Conservation (phyloP, 164 flowering plant species). For the Santalum album region DNA sequence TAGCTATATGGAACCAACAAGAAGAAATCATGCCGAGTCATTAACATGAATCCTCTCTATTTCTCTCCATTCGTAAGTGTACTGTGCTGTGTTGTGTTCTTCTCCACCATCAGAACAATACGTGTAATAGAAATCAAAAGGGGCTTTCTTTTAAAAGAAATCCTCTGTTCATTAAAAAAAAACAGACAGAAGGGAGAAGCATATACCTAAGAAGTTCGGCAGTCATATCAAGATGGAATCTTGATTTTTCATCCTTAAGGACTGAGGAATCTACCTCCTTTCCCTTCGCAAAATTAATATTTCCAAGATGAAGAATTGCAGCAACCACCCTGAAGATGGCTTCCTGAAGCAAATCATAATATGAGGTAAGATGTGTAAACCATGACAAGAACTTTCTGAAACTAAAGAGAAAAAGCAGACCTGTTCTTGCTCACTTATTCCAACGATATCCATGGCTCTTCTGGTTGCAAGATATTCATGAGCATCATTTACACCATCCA, state of each 20-base stretch:
- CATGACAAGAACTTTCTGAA: not conserved
- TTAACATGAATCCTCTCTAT: no score
- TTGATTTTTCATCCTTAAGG: constrained; percentile 85
- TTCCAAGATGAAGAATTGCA: constrained; percentile 93
- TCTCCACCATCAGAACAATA: no score
- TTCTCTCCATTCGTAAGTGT: no score
- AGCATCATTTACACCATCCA: constrained; percentile 83
- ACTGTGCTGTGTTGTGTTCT: no score
- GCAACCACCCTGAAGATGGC: constrained; percentile 98
- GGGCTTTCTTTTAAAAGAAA: no score
- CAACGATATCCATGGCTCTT: constrained; percentile 98
- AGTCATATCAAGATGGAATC: constrained; percentile 75
- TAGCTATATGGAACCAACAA: no score
- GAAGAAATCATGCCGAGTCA: no score
- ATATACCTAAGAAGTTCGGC: constrained; percentile 80
- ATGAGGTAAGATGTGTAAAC: not conserved
- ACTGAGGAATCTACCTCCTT: constrained; percentile 90
- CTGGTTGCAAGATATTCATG: constrained; percentile 89
- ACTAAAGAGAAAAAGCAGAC: constrained; percentile 27
- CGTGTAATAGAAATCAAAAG: no score
- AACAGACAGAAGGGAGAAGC: not conserved
- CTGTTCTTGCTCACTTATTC: constrained; percentile 93
- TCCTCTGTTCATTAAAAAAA: no score
- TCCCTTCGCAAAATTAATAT: constrained; percentile 88
- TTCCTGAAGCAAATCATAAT: constrained; percentile 54